A percentile compares a stretch with the other conserved stretches of the same genome.
phyloP scores from a whole-genome alignment of 257 asterid species.

The Phtheirospermum japonicum region DNA sequence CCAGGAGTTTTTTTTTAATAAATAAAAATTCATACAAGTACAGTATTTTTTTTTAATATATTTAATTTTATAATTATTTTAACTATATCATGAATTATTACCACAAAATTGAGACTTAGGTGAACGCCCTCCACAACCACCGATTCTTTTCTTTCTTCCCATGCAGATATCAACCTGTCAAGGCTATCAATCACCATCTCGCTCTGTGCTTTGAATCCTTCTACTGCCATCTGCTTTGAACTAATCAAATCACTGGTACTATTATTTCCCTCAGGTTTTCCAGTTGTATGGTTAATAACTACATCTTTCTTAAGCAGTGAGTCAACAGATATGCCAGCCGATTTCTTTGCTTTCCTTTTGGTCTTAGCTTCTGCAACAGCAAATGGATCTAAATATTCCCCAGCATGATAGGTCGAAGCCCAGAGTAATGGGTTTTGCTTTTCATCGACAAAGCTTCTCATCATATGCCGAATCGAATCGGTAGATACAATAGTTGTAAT shows the following conservation, averaged over 20 bases:
- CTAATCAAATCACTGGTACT: conserved; percentile 51
- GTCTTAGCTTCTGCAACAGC: conserved; percentile 89
- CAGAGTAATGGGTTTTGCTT: conserved; percentile 84
- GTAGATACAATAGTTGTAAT: conserved; percentile 89
- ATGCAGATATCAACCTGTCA: conserved; percentile 79
- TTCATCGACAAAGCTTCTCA: conserved; percentile 92
- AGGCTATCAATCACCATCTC: conserved; percentile 98
- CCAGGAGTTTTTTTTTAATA: no score
- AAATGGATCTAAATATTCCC: conserved; percentile 79
- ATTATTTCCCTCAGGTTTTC: conserved; percentile 42
- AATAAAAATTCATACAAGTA: no score
- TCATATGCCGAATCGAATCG: conserved; percentile 92
- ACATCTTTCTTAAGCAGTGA: conserved; percentile 38
- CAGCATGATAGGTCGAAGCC: conserved; percentile 98
- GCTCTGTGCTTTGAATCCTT: conserved; percentile 94
- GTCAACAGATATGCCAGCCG: conserved; percentile 44
- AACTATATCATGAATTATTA: conserved; percentile 28
- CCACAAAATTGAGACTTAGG: conserved; percentile 95
- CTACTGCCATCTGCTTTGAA: conserved; percentile 84
- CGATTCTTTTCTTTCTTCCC: conserved; percentile 92
- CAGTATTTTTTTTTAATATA: neutral
- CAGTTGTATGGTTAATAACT: conserved; percentile 27
- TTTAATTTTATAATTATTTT: neutral
- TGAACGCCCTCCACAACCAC: conserved; percentile 98
- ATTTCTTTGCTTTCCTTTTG: conserved; percentile 79